Conservation (phyloP, 208 protist genomes). For the Trypanosoma melophagium region DNA sequence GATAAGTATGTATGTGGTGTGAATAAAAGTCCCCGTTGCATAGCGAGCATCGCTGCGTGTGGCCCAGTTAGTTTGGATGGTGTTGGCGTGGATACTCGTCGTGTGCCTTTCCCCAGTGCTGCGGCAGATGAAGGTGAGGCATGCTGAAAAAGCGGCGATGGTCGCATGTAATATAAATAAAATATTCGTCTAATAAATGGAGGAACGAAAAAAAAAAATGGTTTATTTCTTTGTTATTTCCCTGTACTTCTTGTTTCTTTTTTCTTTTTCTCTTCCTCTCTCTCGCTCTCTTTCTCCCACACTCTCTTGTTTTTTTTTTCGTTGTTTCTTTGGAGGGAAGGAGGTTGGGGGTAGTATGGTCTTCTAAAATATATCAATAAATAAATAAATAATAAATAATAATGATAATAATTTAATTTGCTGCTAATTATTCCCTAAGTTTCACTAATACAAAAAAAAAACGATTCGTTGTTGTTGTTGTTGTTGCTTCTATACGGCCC, state of each 20-base stretch:
- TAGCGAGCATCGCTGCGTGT: constrained; percentile 14
- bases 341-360: too few species aligned
- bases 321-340: neutral
- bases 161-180: constrained; percentile 16
- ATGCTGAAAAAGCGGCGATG: constrained; percentile 19
- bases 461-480: too few species aligned
- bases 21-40: constrained; percentile 6
- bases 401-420: too few species aligned
- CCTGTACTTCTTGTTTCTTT: neutral
- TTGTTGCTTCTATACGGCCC: too few species aligned
- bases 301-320: neutral
- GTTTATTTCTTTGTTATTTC: constrained; percentile 13
- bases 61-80: neutral
- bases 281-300: neutral
- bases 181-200: neutral
- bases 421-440: too few species aligned
- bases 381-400: too few species aligned
- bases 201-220: constrained; percentile 14
- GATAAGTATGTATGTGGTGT: constrained; percentile 10
- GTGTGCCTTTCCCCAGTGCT: constrained; percentile 5
- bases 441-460: too few species aligned
- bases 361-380: too few species aligned
- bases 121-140: constrained; percentile 10
- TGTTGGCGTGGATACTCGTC: neutral
- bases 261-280: neutral